A percentile compares a stretch with the other conserved stretches of the same genome.
phyloP scores from a whole-genome alignment of 331 rosid species.

The Saraca asoca region DNA sequence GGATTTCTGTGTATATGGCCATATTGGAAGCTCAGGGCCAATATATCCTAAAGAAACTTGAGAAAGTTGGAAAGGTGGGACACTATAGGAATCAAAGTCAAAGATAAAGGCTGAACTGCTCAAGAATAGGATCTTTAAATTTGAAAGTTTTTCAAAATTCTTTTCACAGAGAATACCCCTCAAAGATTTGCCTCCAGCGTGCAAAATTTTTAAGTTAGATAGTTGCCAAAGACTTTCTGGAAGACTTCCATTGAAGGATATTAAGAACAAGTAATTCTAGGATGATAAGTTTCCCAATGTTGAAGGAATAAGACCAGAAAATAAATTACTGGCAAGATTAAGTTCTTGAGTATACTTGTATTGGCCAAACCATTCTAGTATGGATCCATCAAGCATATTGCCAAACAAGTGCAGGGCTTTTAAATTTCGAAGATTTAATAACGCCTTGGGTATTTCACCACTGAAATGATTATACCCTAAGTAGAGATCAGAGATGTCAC shows the following conservation, averaged over 20 bases:
- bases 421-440: not conserved
- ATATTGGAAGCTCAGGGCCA: not conserved
- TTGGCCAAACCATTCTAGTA: slow-evolving; percentile 3
- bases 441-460: not conserved
- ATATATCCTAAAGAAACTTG: not conserved
- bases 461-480: not conserved
- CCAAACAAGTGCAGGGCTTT: not conserved
- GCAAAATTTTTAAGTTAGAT: not conserved
- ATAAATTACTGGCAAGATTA: no score
- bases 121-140: no score
- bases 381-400: not conserved
- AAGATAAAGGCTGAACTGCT: not conserved
- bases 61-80: slow-evolving; percentile 2
- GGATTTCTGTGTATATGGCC: slow-evolving; percentile 12
- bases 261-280: no score
- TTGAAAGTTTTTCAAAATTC: no score
- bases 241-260: not conserved
- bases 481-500: not conserved
- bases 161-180: no score
- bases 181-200: not conserved
- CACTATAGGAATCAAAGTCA: not conserved
- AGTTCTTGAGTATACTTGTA: no score
- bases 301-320: no score
- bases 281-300: no score
- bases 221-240: not conserved